A percentile compares a stretch with the other conserved stretches of the same genome.
Conservation (phyloP, 805 yeast genomes). For the Candida coquimbonensis region DNA sequence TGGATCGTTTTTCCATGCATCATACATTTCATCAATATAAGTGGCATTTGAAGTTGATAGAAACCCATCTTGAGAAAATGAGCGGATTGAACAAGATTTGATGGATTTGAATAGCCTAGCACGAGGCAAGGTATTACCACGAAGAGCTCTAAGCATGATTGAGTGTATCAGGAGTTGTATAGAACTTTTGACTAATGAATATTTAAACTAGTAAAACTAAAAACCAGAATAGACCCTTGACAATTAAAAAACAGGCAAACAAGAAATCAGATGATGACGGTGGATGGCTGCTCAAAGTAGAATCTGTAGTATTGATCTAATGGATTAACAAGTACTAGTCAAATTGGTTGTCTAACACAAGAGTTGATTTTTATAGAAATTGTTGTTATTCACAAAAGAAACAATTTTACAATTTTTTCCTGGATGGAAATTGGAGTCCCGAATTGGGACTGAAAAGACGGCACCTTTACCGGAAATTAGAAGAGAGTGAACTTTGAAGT, state of each 20-base stretch:
- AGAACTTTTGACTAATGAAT: background rate
- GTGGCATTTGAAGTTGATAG: slow-evolving; percentile 78
- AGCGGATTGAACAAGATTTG: slow-evolving; percentile 6
- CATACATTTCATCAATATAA: slow-evolving; percentile 97
- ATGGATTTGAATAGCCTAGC: slow-evolving; percentile 13
- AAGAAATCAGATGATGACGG: too few species aligned
- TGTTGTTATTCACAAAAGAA: background rate
- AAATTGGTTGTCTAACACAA: background rate
- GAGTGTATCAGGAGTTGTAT: background rate
- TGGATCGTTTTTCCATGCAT: slow-evolving; percentile 90
- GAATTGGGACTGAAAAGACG: background rate
- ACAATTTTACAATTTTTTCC: background rate
- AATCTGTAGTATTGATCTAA: too few species aligned
- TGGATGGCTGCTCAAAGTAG: too few species aligned
- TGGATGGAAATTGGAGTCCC: background rate
- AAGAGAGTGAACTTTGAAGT: background rate
- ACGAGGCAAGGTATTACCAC: slow-evolving; percentile 20
- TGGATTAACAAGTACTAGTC: too few species aligned
- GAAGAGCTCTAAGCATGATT: slow-evolving; percentile 22
- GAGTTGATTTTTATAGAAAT: background rate
- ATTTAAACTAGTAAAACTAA: too few species aligned
- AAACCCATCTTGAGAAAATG: slow-evolving; percentile 51
- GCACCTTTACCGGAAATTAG: background rate
- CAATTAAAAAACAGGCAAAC: too few species aligned
- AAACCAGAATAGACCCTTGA: too few species aligned